Conservation (phyloP, 257 asterid genomes). For the Paraleonurus japonicus region DNA sequence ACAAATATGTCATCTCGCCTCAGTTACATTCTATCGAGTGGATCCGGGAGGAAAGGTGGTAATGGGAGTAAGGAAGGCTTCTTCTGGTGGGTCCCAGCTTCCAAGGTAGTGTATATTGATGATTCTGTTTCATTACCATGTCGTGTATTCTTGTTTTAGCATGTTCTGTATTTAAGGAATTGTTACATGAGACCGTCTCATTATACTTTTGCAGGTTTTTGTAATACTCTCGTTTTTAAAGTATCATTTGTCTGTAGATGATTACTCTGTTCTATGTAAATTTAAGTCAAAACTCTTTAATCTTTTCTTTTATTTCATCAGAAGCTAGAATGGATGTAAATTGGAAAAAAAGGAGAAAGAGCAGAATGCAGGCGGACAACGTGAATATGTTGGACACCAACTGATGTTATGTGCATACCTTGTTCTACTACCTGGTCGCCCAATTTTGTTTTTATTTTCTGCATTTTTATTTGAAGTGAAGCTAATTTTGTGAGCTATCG, state of each 20-base stretch:
- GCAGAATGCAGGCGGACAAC: conserved; percentile 22
- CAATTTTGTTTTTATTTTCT: conserved; percentile 6
- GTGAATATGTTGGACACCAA: conserved; percentile 12
- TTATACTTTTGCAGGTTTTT: no score
- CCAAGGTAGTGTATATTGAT: conserved; percentile 22
- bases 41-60: conserved; percentile 64
- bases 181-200: no score
- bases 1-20: not conserved
- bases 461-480: conserved; percentile 3
- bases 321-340: conserved; percentile 17
- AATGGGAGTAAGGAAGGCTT: conserved; percentile 60
- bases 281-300: not conserved
- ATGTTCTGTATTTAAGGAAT: not conserved
- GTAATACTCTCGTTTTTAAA: not conserved
- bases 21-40: conserved; percentile 67
- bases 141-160: not conserved
- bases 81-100: conserved; percentile 27
- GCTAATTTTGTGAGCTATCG: not conserved
- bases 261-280: not conserved
- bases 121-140: conserved; percentile 13
- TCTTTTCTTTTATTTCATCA: not conserved
- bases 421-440: not conserved
- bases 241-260: no score
- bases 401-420: not conserved
- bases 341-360: not conserved